Evolutionary conservation across 768 basidiomycete species (phyloP).

Genomic region (Termitomyces sp.): DNA sequence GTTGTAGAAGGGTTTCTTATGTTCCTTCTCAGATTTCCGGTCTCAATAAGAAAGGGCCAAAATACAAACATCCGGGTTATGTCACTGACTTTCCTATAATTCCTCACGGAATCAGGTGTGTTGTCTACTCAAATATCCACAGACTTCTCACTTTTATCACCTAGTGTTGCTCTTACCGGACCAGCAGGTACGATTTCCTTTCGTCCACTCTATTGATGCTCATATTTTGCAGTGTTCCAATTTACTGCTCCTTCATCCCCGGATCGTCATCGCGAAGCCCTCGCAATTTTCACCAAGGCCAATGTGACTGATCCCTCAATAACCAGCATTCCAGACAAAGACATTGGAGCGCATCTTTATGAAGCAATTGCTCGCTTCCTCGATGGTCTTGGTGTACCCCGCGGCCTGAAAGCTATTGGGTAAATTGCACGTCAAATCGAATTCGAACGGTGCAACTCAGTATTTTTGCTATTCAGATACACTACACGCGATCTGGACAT

Average conservation of each 20-base stretch:
- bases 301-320: conserved; percentile 66
- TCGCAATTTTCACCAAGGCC: conserved; percentile 74
- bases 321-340: conserved; percentile 69
- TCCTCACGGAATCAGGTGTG: conserved; percentile 82
- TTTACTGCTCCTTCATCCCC: conserved; percentile 95
- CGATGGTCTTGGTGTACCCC: conserved; percentile 77
- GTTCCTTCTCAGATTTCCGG: conserved; percentile 71
- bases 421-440: conserved; percentile 17
- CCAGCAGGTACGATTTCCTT: conserved; percentile 53
- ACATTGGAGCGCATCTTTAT: conserved; percentile 71
- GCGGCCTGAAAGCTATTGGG: conserved; percentile 81
- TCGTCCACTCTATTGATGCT: background rate
- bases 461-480: conserved; percentile 38
- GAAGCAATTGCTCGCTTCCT: conserved; percentile 89
- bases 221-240: conserved; percentile 62
- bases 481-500: conserved; percentile 56
- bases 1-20: background rate
- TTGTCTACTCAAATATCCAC: background rate
- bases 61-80: conserved; percentile 91
- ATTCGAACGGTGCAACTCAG: background rate
- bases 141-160: background rate
- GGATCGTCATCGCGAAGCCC: conserved; percentile 82
- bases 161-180: conserved; percentile 80
- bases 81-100: conserved; percentile 83
- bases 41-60: conserved; percentile 90